Evolutionary conservation across 805 yeast species (phyloP).

Genomic region (Schizosaccharomyces octosporus): DNA sequence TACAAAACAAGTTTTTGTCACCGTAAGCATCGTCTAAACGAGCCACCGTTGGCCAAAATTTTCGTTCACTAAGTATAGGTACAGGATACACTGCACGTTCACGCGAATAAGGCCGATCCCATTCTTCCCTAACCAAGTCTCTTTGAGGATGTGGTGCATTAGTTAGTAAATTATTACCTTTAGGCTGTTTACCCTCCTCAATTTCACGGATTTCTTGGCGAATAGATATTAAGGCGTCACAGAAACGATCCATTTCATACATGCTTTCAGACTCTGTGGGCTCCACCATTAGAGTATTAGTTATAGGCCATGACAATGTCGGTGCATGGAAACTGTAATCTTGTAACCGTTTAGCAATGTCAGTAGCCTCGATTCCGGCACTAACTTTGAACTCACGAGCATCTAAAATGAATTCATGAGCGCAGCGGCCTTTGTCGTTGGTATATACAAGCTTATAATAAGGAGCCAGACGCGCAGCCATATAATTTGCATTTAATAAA

Average conservation of each 20-base stretch:
- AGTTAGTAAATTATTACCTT: slow-evolving; percentile 36
- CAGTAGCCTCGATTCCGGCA: slow-evolving; percentile 75
- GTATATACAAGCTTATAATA: slow-evolving; percentile 59
- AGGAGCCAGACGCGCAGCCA: slow-evolving; percentile 53
- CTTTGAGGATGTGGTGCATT: slow-evolving; percentile 80
- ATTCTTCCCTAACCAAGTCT: slow-evolving; percentile 60
- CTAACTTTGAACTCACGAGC: slow-evolving; percentile 54
- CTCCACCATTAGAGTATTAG: slow-evolving; percentile 92
- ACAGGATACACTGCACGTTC: slow-evolving; percentile 86
- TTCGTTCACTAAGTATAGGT: slow-evolving; percentile 41
- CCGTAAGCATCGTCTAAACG: slow-evolving; percentile 89
- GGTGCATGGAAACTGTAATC: slow-evolving; percentile 98
- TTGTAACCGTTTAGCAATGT: slow-evolving; percentile 86
- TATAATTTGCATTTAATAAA: slow-evolving; percentile 83
- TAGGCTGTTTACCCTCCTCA: slow-evolving; percentile 39
- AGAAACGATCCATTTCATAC: slow-evolving; percentile 72
- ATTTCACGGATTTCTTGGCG: slow-evolving; percentile 57
- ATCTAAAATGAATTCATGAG: slow-evolving; percentile 89
- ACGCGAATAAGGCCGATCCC: slow-evolving; percentile 61
- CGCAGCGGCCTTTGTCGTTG: slow-evolving; percentile 48
- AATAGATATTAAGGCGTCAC: slow-evolving; percentile 64
- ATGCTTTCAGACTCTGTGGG: slow-evolving; percentile 89
- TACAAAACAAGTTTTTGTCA: slow-evolving; percentile 74
- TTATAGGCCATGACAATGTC: slow-evolving; percentile 95
- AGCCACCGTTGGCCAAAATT: slow-evolving; percentile 89